phyloP scores from a whole-genome alignment of 2,329 filamentous ascomycete species.

The Aplosporella prunicola region DNA sequence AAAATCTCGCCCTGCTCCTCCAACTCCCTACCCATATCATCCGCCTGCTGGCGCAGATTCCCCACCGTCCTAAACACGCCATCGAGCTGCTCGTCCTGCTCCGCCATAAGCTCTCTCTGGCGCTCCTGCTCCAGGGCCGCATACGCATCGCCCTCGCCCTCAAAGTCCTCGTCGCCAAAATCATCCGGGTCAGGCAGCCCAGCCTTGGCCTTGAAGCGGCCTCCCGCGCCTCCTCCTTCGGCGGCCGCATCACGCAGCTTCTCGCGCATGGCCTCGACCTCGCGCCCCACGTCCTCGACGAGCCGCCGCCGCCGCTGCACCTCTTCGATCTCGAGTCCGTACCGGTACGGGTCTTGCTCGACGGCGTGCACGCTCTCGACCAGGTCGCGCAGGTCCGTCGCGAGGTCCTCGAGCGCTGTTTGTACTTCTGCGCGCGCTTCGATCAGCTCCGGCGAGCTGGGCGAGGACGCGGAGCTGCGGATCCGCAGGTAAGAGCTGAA shows the following conservation, averaged over 20 bases:
- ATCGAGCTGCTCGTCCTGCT: slow-evolving; percentile 89
- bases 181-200: slow-evolving; percentile 17
- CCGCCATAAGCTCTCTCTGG: slow-evolving; percentile 83
- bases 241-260: slow-evolving; percentile 48
- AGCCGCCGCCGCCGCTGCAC: slow-evolving; percentile 70
- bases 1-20: slow-evolving; percentile 91
- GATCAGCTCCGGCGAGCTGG: slow-evolving; percentile 59
- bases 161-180: slow-evolving; percentile 28
- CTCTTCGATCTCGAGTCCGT: slow-evolving; percentile 75
- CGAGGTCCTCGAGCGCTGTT: slow-evolving; percentile 61
- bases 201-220: slow-evolving; percentile 27
- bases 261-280: slow-evolving; percentile 86
- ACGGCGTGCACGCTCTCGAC: slow-evolving; percentile 77
- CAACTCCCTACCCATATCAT: slow-evolving; percentile 91
- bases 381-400: slow-evolving; percentile 81
- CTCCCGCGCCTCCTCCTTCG: slow-evolving; percentile 21
- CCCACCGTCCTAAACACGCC: slow-evolving; percentile 90
- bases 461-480: slow-evolving; percentile 66
- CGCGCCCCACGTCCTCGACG: slow-evolving; percentile 79
- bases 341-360: slow-evolving; percentile 78
- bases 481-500: slow-evolving; percentile 96
- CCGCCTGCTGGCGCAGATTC: slow-evolving; percentile 78
- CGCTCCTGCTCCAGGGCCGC: slow-evolving; percentile 62
- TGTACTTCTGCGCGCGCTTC: slow-evolving; percentile 66
- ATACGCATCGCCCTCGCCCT: slow-evolving; percentile 15